A percentile compares a stretch with the other conserved stretches of the same genome.
These are phyloP conservation scores for Neodidymelliopsis sp. DNA, from an alignment of 2,329 filamentous ascomycete species.

Conservation along the genomic window DNA sequence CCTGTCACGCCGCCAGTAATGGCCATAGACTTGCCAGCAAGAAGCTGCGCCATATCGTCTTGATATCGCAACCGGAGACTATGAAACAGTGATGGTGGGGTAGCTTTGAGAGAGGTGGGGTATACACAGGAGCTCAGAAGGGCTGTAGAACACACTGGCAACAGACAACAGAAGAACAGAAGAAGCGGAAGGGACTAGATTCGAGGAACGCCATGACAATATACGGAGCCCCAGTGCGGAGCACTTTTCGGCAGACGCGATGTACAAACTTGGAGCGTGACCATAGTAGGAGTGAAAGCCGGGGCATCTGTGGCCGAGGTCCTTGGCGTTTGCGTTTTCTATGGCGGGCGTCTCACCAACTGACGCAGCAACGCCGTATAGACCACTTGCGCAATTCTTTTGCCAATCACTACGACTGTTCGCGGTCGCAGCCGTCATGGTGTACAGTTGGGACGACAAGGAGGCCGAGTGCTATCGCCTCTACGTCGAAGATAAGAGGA, in stretches of 20 bases:
- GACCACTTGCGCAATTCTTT: slow-evolving; percentile 30
- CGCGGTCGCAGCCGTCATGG: slow-evolving; percentile 22
- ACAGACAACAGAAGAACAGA: background rate
- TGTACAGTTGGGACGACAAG: slow-evolving; percentile 73
- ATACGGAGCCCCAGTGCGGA: slow-evolving; percentile 21
- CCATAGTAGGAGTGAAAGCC: slow-evolving; percentile 23
- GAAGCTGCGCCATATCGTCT: slow-evolving; percentile 54
- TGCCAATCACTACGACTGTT: background rate
- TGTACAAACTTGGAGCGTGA: slow-evolving; percentile 15
- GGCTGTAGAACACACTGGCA: background rate
- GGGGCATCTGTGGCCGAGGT: slow-evolving; percentile 15
- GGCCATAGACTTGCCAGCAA: slow-evolving; percentile 78
- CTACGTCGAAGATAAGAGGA: slow-evolving; percentile 78
- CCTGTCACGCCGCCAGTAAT: slow-evolving; percentile 88
- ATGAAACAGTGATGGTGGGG: slow-evolving; percentile 7
- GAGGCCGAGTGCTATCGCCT: slow-evolving; percentile 71
- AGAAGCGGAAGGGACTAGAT: background rate
- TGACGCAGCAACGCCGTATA: slow-evolving; percentile 20
- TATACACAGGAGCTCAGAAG: slow-evolving; percentile 2
- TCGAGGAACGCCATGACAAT: slow-evolving; percentile 20
- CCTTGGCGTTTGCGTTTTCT: slow-evolving; percentile 28
- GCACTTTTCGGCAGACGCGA: slow-evolving; percentile 27
- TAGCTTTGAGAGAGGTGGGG: slow-evolving; percentile 8
- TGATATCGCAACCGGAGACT: slow-evolving; percentile 3
- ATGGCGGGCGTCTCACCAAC: slow-evolving; percentile 28